A percentile compares a stretch with the other conserved stretches of the same genome.
These are phyloP conservation scores for Epichloe gansuensis DNA, from an alignment of 2,329 filamentous ascomycete species.

Conservation along the genomic window DNA sequence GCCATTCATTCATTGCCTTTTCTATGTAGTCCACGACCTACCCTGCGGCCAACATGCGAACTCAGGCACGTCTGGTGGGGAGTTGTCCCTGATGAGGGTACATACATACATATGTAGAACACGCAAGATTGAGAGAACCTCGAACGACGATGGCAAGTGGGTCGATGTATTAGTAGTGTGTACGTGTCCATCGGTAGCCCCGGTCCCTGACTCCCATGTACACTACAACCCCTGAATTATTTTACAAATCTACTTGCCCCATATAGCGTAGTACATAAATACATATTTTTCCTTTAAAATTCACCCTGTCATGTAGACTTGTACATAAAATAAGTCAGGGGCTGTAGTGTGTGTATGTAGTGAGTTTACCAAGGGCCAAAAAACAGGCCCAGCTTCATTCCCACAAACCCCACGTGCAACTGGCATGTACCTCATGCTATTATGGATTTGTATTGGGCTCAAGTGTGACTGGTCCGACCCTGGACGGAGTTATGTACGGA, in stretches of 20 bases:
- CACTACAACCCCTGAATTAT: neutral
- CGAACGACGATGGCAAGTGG: neutral
- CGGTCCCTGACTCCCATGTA: neutral
- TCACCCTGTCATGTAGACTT: too few relatives aligned
- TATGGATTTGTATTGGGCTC: neutral
- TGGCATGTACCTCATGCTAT: constrained; percentile 1
- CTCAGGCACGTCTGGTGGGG: neutral
- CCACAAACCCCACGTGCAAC: constrained; percentile 3
- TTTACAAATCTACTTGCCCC: too few relatives aligned
- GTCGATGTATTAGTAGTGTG: too few relatives aligned
- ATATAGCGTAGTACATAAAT: too few relatives aligned
- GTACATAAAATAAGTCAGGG: too few relatives aligned
- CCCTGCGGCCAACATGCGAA: neutral
- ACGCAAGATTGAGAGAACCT: neutral
- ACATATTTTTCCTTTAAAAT: too few relatives aligned
- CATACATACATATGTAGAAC: neutral
- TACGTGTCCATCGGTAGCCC: neutral
- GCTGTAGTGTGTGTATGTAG: too few relatives aligned
- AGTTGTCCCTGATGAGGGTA: neutral
- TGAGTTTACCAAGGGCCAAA: too few relatives aligned
- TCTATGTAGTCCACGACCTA: neutral
- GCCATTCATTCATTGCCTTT: neutral
- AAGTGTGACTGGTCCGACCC: neutral
- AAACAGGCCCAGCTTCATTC: neutral
- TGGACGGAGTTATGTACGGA: too few relatives aligned